Evolutionary conservation across 2,329 filamentous ascomycete species (phyloP).

Genomic region (Sporothrix mexicana): DNA sequence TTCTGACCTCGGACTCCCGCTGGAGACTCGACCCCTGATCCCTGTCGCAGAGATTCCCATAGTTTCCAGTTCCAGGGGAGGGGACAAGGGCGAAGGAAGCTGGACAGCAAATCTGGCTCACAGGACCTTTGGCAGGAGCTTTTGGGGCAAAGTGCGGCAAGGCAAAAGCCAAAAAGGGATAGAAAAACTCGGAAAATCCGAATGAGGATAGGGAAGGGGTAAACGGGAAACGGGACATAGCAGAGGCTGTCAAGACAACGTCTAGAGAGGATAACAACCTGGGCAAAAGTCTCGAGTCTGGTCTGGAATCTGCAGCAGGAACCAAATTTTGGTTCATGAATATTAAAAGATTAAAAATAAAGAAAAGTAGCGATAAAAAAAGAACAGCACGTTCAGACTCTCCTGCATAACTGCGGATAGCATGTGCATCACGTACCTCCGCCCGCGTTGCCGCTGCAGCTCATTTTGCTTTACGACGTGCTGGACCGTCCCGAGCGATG

Average conservation of each 20-base stretch:
- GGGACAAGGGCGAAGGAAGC: background rate
- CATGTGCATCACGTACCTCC: background rate
- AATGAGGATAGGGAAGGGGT: background rate
- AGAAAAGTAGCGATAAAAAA: background rate
- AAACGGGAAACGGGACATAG: background rate
- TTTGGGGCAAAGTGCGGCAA: too few species aligned
- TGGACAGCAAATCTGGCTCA: too few species aligned
- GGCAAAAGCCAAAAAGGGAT: too few species aligned
- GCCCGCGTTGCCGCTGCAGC: conserved; percentile 10
- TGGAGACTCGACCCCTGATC: conserved; percentile 32
- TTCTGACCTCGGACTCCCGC: conserved; percentile 32
- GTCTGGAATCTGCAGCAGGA: conserved; percentile 10
- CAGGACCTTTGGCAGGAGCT: too few species aligned
- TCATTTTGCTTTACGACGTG: background rate
- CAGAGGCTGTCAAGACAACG: background rate
- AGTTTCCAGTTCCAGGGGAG: conserved; percentile 5
- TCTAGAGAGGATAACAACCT: background rate
- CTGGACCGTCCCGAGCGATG: background rate
- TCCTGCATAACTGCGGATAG: conserved; percentile 1
- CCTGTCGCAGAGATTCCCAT: conserved; percentile 26
- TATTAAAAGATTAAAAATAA: background rate
- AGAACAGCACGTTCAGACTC: background rate
- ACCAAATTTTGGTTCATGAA: background rate
- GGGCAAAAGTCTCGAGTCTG: conserved; percentile 12
- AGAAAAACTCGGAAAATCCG: background rate